phyloP scores from a whole-genome alignment of 2,329 filamentous ascomycete genomes.

The Acrodontium crateriforme region DNA sequence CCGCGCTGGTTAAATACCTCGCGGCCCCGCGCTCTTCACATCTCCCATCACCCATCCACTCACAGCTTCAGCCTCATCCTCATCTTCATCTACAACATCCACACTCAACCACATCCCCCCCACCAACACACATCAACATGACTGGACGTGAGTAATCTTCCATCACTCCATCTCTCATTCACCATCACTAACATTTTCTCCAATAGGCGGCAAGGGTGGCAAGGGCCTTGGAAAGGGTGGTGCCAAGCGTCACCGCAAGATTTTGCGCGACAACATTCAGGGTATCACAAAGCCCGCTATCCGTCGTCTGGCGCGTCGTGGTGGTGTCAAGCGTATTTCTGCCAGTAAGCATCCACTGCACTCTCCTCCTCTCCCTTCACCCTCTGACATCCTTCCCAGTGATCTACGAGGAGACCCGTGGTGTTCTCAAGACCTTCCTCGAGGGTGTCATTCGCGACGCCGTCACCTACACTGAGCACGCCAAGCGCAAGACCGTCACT shows the following conservation, averaged over 20 bases:
- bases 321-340: constrained; percentile 99
- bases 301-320: constrained; percentile 95
- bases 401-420: constrained; percentile 75
- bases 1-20: constrained; percentile 5
- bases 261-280: constrained; percentile 98
- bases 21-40: constrained; percentile 3
- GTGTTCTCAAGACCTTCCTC: constrained; percentile 73
- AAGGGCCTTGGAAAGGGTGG: constrained; percentile 97
- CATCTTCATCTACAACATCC: constrained; percentile 9
- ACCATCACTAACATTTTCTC: constrained; percentile 15
- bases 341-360: constrained; percentile 46
- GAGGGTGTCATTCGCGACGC: constrained; percentile 68
- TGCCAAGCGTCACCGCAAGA: constrained; percentile 98
- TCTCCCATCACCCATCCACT: constrained; percentile 12
- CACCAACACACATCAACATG: constrained; percentile 29
- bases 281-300: constrained; percentile 98
- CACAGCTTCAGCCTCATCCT: constrained; percentile 12
- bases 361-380: constrained; percentile 6
- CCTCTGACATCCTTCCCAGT: constrained; percentile 29
- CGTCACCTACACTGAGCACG: constrained; percentile 72
- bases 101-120: constrained; percentile 7
- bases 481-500: constrained; percentile 61
- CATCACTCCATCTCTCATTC: constrained; percentile 3
- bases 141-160: constrained; percentile 34
- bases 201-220: constrained; percentile 77